Conservation (phyloP, 345 rosid species). For the Kandelia obovata region DNA sequence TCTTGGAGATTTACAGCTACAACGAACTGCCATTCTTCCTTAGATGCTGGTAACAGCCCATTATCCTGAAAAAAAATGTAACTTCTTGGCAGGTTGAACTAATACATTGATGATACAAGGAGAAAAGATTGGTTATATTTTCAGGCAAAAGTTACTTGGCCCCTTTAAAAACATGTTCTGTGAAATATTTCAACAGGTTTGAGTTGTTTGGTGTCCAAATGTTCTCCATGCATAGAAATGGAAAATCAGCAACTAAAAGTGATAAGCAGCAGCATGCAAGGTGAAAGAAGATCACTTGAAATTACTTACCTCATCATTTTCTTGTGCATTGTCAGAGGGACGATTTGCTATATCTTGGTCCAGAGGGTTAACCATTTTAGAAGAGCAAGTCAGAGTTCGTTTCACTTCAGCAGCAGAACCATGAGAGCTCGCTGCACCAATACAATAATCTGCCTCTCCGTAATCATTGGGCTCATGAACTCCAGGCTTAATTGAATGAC, state of each 20-base stretch:
- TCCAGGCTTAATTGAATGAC: conserved; percentile 32
- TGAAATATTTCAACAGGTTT: not conserved
- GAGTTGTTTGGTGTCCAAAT: too few relatives aligned
- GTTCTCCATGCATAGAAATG: too few relatives aligned
- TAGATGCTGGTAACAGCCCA: conserved; percentile 20
- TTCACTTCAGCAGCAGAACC: conserved; percentile 38
- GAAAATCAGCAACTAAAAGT: too few relatives aligned
- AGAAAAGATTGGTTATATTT: too few relatives aligned
- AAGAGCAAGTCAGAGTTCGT: conserved; percentile 26
- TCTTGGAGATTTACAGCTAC: conserved; percentile 20
- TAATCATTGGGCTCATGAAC: conserved; percentile 25
- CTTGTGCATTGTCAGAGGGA: conserved; percentile 21
- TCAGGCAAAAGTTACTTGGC: too few relatives aligned
- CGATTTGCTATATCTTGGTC: conserved; percentile 26
- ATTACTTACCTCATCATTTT: conserved; percentile 34
- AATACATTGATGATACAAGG: not conserved
- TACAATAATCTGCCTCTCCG: conserved; percentile 16
- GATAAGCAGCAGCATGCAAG: not conserved
- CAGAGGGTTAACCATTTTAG: conserved; percentile 26
- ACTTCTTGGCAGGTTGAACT: not conserved
- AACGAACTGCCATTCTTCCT: conserved; percentile 33
- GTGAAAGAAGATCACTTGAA: not conserved
- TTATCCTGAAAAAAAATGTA: conserved; percentile 37
- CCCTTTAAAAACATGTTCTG: too few relatives aligned
- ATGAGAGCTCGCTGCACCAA: conserved; percentile 23